A percentile compares a stretch with the other conserved stretches of the same genome.
Conservation (phyloP, 768 basidiomycete species). For the Kondoa malvinella region DNA sequence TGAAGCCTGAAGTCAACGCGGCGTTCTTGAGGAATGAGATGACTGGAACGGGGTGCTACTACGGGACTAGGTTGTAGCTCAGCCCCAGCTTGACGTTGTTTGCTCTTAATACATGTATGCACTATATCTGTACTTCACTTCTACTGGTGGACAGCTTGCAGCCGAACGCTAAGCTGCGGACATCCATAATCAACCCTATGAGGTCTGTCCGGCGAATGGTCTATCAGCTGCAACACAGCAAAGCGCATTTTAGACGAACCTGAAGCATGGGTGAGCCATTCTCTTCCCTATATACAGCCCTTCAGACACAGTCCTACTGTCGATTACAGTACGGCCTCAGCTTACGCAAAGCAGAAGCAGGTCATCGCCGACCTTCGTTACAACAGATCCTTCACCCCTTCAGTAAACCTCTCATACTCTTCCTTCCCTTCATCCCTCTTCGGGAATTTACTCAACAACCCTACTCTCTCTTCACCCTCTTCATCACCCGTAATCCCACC, state of each 20-base stretch:
- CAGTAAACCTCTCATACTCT: neutral
- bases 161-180: neutral
- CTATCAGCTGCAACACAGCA: neutral
- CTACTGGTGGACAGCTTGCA: neutral
- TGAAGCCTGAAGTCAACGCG: neutral
- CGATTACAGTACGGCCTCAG: neutral
- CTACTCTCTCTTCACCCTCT: constrained; percentile 6
- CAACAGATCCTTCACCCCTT: neutral
- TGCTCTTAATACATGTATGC: neutral
- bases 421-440: neutral
- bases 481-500: constrained; percentile 5
- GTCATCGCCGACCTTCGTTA: neutral
- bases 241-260: too few species aligned
- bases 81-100: neutral
- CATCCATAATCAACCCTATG: neutral
- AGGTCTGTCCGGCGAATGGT: neutral
- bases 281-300: too few species aligned
- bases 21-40: neutral
- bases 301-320: neutral
- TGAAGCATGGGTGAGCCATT: too few species aligned
- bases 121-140: neutral
- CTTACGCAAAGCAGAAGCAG: neutral
- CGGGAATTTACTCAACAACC: constrained; percentile 8
- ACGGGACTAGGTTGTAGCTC: neutral
- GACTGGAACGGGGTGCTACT: neutral